These are phyloP conservation scores for Silene noctiflora DNA, from an alignment of 179 eudicot genomes.

Conservation along the genomic window DNA sequence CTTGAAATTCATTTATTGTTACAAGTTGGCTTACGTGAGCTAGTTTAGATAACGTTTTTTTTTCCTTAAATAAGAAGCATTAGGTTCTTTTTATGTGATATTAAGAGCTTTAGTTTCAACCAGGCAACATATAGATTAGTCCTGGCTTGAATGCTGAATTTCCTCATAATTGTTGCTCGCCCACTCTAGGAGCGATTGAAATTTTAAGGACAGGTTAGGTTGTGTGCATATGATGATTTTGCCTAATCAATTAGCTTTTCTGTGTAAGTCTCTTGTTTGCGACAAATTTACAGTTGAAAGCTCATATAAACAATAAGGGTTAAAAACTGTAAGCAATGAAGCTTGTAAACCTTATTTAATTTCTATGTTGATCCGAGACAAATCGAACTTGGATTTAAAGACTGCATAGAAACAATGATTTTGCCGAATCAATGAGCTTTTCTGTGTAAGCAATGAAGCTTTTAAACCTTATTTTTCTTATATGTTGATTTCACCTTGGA, in stretches of 20 bases:
- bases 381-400: too few species aligned
- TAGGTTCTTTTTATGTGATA: background rate
- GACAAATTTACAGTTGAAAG: background rate
- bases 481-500: background rate
- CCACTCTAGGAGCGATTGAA: background rate
- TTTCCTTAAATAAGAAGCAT: background rate
- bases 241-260: background rate
- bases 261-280: background rate
- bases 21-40: background rate
- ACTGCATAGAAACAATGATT: too few species aligned
- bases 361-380: background rate
- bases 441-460: background rate
- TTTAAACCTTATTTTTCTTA: background rate
- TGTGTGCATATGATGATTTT: background rate
- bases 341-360: background rate
- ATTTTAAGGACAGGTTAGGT: background rate
- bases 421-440: too few species aligned
- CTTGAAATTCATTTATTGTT: background rate
- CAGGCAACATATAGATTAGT: background rate
- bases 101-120: background rate
- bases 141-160: background rate
- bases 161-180: background rate
- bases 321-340: background rate
- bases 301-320: too few species aligned
- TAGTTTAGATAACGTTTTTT: background rate